phyloP scores from a whole-genome alignment of 2,329 filamentous ascomycete species.

The Botryotinia globosa region DNA sequence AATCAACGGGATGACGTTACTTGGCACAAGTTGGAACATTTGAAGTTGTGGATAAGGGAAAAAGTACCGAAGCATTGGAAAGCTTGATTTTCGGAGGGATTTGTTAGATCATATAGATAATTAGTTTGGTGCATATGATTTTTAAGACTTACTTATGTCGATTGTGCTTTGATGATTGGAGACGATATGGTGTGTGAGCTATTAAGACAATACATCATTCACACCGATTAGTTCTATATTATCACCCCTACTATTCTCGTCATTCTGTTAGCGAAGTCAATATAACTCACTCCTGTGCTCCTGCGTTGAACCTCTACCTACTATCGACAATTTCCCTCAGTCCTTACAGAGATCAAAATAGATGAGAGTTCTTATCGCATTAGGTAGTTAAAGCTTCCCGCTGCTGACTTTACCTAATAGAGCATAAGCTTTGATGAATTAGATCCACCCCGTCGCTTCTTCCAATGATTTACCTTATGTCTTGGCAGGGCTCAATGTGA shows the following conservation, averaged over 20 bases:
- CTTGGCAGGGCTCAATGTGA: not conserved
- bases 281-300: not conserved
- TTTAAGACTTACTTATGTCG: too few species aligned
- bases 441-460: not conserved
- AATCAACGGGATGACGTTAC: conserved; percentile 1
- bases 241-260: not conserved
- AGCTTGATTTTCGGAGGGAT: not conserved
- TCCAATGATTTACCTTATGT: not conserved
- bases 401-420: not conserved
- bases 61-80: not conserved
- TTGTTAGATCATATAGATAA: not conserved
- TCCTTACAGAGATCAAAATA: not conserved
- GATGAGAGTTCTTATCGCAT: not conserved
- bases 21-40: conserved; percentile 3
- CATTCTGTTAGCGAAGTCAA: not conserved
- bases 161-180: not conserved
- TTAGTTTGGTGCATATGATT: not conserved
- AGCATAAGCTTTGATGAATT: not conserved
- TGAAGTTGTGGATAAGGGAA: not conserved
- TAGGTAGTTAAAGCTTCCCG: too few species aligned
- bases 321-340: not conserved
- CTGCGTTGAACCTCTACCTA: not conserved
- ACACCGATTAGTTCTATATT: not conserved
- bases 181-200: not conserved
- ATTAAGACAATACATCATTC: not conserved